A percentile compares a stretch with the other conserved stretches of the same genome.
These are phyloP conservation scores for Sequoiadendron giganteum DNA, from an alignment of 75 land plant genomes.

Conservation along the genomic window DNA sequence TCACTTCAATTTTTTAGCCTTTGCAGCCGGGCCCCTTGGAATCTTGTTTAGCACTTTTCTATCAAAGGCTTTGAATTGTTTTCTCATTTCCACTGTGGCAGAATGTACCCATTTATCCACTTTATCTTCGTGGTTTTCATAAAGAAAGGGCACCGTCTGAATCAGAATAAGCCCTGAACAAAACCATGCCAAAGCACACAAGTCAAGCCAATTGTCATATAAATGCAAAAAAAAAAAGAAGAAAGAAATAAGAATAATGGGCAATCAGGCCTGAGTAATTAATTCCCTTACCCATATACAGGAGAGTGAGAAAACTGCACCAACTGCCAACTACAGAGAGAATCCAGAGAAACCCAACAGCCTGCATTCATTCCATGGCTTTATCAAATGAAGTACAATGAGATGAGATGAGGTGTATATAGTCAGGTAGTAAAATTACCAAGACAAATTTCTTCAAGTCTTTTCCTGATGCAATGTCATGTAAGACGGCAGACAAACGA, in stretches of 20 bases:
- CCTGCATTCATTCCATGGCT: neutral
- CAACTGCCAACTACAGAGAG: conserved; percentile 27
- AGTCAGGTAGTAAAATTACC: conserved; percentile 2
- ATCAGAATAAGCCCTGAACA: conserved; percentile 51
- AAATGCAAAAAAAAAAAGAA: neutral
- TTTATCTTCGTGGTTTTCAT: conserved; percentile 85
- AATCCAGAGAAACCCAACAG: conserved; percentile 24
- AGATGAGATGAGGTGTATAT: neutral
- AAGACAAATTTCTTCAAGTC: conserved; percentile 19
- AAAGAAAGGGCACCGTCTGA: conserved; percentile 73
- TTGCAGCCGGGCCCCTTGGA: conserved; percentile 49
- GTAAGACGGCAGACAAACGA: conserved; percentile 8
- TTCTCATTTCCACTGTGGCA: conserved; percentile 47
- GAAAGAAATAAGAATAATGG: no score
- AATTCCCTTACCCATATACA: conserved; percentile 30
- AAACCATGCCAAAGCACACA: neutral
- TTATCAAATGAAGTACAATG: neutral
- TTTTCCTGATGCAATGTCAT: conserved; percentile 18
- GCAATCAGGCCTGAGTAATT: neutral
- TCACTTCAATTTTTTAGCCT: neutral
- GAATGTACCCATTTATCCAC: conserved; percentile 55
- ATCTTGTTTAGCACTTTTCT: conserved; percentile 65
- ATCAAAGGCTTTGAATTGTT: conserved; percentile 65
- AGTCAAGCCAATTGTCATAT: neutral
- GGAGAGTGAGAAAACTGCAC: conserved; percentile 38